Conservation (phyloP, 2,329 filamentous ascomycete species). For the Phaeosphaeria sp. region DNA sequence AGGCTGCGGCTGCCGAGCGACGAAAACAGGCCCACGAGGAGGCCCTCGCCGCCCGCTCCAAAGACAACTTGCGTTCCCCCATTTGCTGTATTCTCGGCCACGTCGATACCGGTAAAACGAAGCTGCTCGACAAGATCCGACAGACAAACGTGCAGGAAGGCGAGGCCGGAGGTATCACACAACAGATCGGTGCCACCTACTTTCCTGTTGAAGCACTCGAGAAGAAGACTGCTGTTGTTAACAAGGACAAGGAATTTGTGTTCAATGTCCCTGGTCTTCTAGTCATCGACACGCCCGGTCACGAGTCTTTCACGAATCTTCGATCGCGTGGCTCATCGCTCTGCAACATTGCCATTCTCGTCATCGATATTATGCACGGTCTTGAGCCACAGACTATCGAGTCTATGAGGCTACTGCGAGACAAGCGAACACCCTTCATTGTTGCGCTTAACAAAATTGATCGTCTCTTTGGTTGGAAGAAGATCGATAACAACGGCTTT, state of each 20-base stretch:
- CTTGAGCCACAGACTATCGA: slow-evolving; percentile 96
- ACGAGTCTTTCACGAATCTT: slow-evolving; percentile 99
- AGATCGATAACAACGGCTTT: slow-evolving; percentile 98
- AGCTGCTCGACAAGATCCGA: slow-evolving; percentile 96
- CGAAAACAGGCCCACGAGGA: slow-evolving; percentile 90
- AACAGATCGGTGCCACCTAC: slow-evolving; percentile 99
- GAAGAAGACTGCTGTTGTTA: slow-evolving; percentile 93
- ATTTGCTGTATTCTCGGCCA: slow-evolving; percentile 99
- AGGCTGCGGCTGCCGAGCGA: slow-evolving; percentile 87
- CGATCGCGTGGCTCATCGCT: slow-evolving; percentile 96
- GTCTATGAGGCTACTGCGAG: slow-evolving; percentile 92
- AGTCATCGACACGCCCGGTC: slow-evolving; percentile 97
- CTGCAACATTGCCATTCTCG: slow-evolving; percentile 98
- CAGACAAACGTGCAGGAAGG: slow-evolving; percentile 99
- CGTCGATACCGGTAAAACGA: slow-evolving; percentile 99
- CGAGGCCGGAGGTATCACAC: slow-evolving; percentile 98
- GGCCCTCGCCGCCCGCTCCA: slow-evolving; percentile 86
- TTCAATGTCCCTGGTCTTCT: slow-evolving; percentile 97
- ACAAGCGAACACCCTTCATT: slow-evolving; percentile 96
- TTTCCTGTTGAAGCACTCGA: slow-evolving; percentile 93
- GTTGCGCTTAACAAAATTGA: slow-evolving; percentile 99
- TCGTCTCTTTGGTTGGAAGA: slow-evolving; percentile 98
- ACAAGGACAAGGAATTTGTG: slow-evolving; percentile 86
- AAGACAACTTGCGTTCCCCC: slow-evolving; percentile 92
- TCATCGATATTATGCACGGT: slow-evolving; percentile 99